These are phyloP conservation scores for Liriodendron chinense DNA, from an alignment of 164 flowering plant species.

Conservation along the genomic window DNA sequence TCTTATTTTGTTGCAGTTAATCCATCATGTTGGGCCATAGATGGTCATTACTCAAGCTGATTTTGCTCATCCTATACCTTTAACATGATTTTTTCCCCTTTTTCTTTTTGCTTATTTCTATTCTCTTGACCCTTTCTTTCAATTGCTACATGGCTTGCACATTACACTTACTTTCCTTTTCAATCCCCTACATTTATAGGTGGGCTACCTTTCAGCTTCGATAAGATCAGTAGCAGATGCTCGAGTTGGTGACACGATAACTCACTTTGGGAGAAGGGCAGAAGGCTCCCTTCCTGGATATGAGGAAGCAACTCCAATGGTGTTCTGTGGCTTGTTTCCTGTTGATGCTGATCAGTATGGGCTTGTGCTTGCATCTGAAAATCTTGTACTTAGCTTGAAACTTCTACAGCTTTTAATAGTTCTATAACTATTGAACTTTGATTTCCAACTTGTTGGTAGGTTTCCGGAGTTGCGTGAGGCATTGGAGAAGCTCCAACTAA, in stretches of 20 bases:
- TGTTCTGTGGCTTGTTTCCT: constrained; percentile 97
- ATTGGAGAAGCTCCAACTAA: constrained; percentile 89
- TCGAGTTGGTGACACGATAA: constrained; percentile 94
- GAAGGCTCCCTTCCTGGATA: constrained; percentile 85
- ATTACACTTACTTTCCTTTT: constrained; percentile 7
- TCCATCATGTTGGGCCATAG: not conserved
- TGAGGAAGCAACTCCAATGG: constrained; percentile 97
- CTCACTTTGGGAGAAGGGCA: constrained; percentile 65
- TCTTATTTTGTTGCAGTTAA: not conserved
- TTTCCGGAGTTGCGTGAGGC: constrained; percentile 93
- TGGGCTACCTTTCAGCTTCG: constrained; percentile 94
- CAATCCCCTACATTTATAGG: constrained; percentile 41
- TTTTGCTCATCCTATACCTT: not conserved
- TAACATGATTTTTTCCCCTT: not conserved
- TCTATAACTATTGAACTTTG: not conserved
- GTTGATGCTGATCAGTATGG: constrained; percentile 93
- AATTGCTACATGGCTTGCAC: not conserved
- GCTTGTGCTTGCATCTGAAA: constrained; percentile 13
- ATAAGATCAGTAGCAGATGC: constrained; percentile 98
- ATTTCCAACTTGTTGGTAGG: constrained; percentile 33
- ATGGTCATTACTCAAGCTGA: not conserved
- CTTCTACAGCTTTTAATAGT: not conserved
- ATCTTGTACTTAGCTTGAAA: constrained; percentile 1
- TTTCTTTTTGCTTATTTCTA: not conserved
- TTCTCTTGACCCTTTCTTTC: not conserved